Evolutionary conservation across 2,329 filamentous ascomycete species (phyloP), one percentile per base, ranked within the genome.

Genomic region (Fusarium clavum): DNA sequence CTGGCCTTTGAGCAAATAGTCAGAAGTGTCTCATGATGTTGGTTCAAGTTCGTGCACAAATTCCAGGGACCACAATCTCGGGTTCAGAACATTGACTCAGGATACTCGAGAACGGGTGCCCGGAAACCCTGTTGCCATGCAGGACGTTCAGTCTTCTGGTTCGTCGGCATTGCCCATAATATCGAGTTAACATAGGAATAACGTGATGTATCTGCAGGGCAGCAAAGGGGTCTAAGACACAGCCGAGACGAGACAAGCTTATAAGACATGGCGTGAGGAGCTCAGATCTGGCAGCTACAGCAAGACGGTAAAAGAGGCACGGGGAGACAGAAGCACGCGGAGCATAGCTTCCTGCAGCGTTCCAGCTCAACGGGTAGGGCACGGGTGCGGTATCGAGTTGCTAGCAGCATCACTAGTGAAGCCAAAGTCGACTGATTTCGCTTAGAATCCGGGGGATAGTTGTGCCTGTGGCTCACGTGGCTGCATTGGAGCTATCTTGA

Each of bases 311-410:
- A 20, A 52, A 41, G 32, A 41, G 34, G 58, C 44, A 40, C 27
- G 57, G 57, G 43, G 52, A 43, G 43, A 24, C 24, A 24, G 24
- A 61, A 16, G 20, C 29, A 61, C 32, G 41, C 30, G 51, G 48
- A 70, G 47, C 41, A 56, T 58, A 41, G n/a, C 57, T 59, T 68
- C 58, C 58, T 62, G n/a, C 27, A 64, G 51, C 54, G 67, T 71
- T 55, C 67, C 63, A 56, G 20, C 53, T 47, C 55, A 32, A 61
- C 48, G 56, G 57, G 52, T 63, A 57, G 32, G 24, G 32, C 24
- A 52, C 49, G 32, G 49, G 30, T 41, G 27, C 24, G 49, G 49
- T 52, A 29, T 29, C 24, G 40, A 41, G 32, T 52, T 44, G 18
- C 12, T 25, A n/a, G 32, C 14, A 27, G 18, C 24, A 22, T 41